Percentiles rank a stretch among this genome's conserved stretches.
These are phyloP conservation scores for Aquilaria sinensis DNA, from an alignment of 345 rosid species.

Conservation along the genomic window DNA sequence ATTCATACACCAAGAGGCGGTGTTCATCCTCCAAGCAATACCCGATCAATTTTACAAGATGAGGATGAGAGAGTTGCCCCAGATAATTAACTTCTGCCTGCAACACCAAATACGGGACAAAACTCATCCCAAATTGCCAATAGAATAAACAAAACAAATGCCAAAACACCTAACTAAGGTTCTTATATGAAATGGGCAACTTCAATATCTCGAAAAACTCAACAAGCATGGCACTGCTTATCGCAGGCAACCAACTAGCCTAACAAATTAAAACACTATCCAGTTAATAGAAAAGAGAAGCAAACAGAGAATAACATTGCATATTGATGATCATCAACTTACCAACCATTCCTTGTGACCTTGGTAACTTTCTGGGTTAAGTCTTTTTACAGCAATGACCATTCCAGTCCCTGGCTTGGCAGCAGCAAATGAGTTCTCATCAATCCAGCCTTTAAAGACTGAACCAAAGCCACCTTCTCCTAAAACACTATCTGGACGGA, in stretches of 20 bases:
- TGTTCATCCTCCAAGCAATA: constrained; percentile 79
- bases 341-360: constrained; percentile 86
- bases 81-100: constrained; percentile 72
- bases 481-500: constrained; percentile 61
- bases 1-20: constrained; percentile 64
- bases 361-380: constrained; percentile 56
- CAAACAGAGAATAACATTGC: neutral
- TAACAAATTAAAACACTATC: neutral
- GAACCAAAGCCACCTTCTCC: constrained; percentile 89
- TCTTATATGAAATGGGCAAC: constrained; percentile 2
- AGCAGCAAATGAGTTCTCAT: constrained; percentile 45
- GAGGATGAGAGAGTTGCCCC: constrained; percentile 57
- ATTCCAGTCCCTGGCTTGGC: constrained; percentile 68
- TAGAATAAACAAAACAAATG: neutral
- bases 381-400: constrained; percentile 70
- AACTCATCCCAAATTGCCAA: neutral
- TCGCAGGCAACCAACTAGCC: neutral
- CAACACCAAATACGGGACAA: constrained; percentile 8
- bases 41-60: constrained; percentile 69
- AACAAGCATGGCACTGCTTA: neutral
- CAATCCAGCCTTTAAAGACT: constrained; percentile 76
- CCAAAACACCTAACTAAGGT: neutral
- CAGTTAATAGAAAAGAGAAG: neutral
- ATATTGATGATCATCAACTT: constrained; percentile 27
- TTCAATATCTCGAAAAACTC: neutral